Base-by-base conservation (phyloP, 352 stramenopile species). In the Phytophthora fragariaefolia region DNA sequence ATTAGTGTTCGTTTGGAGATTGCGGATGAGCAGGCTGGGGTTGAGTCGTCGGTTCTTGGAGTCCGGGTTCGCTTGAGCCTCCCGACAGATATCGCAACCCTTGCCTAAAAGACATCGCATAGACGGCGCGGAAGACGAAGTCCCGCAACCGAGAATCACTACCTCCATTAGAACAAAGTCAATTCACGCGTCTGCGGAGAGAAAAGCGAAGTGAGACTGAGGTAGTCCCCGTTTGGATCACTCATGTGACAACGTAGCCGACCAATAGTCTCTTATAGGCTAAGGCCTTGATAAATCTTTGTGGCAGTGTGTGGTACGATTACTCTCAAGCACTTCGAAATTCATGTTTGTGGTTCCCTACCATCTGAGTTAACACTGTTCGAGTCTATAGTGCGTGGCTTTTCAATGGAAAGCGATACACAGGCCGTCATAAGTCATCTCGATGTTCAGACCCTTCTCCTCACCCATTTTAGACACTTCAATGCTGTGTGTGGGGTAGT, bases 371-470 rank as follows among this genome's bases (percentile, higher is more conserved):
- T 10, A 23, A 4, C 32, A n/a, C 22, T 43, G 7, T 18, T 57
- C 30, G 18, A 59, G 24, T 63, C 53, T 47, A 55, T 57, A 24
- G 2, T 60, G 23, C 18, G n/a, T 43, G 6, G 12, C 6, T 20
- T 30, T 49, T 68, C 38, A 76, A 51, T 74, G 60, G 65, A 94
- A 91, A 18, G 64, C 20, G 34, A 96, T 70, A 1, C 51, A 57
- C 49, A 95, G 51, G 18, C 90, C 90, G 43, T 97, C 90, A 64
- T 90, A 95, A 15, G 87, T 85, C 84, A 97, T 95, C 53, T 94
- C 69, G 34, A 97, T 79, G 43, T 73, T 57, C 13, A 97, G 58
- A 12, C 85, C 83, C 47, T 94, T 84, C 0, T 76, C 62, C 0
- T 76, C 49, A 6, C 74, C 76, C 46, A 93, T 70, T 26, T 84